phyloP scores from a whole-genome alignment of 73 alveolate genomes.

The Paramecium octaurelia region DNA sequence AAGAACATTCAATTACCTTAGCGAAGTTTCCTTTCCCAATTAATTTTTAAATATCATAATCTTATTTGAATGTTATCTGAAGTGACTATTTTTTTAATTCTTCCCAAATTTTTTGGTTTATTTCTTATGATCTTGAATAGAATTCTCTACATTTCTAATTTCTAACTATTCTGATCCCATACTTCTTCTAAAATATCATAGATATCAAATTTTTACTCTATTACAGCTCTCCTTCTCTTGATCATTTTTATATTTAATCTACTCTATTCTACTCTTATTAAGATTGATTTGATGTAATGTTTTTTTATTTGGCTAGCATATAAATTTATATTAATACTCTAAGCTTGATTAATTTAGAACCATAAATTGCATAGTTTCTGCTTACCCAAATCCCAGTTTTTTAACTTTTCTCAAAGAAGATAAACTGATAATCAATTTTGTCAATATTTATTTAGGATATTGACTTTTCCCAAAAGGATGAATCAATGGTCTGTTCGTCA shows the following conservation, averaged over 20 bases:
- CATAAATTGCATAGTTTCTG: not conserved
- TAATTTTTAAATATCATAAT: not conserved
- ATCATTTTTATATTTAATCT: not conserved
- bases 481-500: not conserved
- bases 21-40: slow-evolving; percentile 46
- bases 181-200: not conserved
- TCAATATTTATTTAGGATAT: not conserved
- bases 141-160: not conserved
- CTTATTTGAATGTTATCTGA: not conserved
- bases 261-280: not conserved
- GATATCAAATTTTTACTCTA: not conserved
- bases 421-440: not conserved
- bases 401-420: slow-evolving; percentile 2
- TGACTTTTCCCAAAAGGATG: not conserved
- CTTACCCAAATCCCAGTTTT: slow-evolving; percentile 47
- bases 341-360: not conserved
- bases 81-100: not conserved
- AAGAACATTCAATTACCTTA: not conserved
- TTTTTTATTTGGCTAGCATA: not conserved
- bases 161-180: not conserved
- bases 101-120: not conserved
- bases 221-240: not conserved
- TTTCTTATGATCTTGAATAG: slow-evolving; percentile 15
- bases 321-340: not conserved
- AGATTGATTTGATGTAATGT: not conserved